Base-by-base conservation (phyloP, 2,329 filamentous ascomycete species). In the Trichophaea hybrida region DNA sequence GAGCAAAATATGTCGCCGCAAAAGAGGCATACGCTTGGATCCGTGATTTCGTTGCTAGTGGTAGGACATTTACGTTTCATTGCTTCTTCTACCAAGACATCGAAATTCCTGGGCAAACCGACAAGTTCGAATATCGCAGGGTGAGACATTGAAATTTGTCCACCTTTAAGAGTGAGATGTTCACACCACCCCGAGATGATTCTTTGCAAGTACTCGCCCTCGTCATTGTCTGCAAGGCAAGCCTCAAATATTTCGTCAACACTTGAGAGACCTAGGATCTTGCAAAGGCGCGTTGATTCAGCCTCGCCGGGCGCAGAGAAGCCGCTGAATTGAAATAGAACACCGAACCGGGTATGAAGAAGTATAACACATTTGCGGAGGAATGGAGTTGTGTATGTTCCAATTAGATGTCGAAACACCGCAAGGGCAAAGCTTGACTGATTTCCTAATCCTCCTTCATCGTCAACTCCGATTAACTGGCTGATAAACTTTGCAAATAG, bases 1-100 rank as follows among this genome's bases (percentile, higher is more conserved):
- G 86, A 88, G 73, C 93, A 98, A 73, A 96, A 91, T 44, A 98
- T 88, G n/a, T 90, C 89, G 37, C 93, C 91, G 70, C 93, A 98
- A 74, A 96, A 88, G 43, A 98, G 78, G 70, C 93, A 98, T 40
- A 98, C 81, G 65, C 86, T 87, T 0, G 93, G 89, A 71, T 98
- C 94, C 1, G 84, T 85, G 55, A 98, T 75, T 67, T 96, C 91
- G 33, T 15, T 49, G 65, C 89, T 89, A 1, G 88, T 95, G 1
- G 84, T 94, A 0, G 89, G 89, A 69, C 93, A 98, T 54, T 80
- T 83, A 56, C 85, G 77, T 64, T 83, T 83, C 66, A 93, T 91
- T 32, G 88, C 88, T 73, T 94, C 90, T 69, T 96, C 91, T 60
- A 95, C 94, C 40, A 98, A 77, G 2, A 83, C 85, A 71, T 97